Evolutionary conservation across 176 grass and related monocot genomes (phyloP).

Genomic region (Elaeis guineensis): DNA sequence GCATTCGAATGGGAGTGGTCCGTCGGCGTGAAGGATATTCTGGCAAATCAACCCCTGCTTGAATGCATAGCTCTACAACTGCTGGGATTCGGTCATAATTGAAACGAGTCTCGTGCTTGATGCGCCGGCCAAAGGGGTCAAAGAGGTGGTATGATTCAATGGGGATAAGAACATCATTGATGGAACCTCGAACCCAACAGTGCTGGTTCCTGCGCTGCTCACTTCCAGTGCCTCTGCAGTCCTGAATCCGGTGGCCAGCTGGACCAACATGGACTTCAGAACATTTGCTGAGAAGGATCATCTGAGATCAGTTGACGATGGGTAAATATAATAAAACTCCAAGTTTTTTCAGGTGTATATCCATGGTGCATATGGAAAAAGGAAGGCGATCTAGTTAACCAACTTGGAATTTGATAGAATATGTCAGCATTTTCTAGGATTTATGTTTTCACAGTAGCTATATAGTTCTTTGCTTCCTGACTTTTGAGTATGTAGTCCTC

Average conservation of each 20-base stretch:
- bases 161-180: conserved; percentile 72
- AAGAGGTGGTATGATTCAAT: conserved; percentile 91
- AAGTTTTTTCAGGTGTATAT: too few relatives aligned
- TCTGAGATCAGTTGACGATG: too few relatives aligned
- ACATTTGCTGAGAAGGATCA: conserved; percentile 62
- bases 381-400: too few relatives aligned
- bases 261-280: conserved; percentile 75
- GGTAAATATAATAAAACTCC: too few relatives aligned
- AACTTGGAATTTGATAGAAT: too few relatives aligned
- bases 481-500: too few relatives aligned
- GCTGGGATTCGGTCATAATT: conserved; percentile 76
- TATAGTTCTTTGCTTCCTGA: too few relatives aligned
- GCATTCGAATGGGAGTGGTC: conserved; percentile 62
- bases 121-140: conserved; percentile 79
- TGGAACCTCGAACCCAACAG: conserved; percentile 68
- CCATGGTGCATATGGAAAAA: too few relatives aligned
- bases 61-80: conserved; percentile 89
- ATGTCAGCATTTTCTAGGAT: too few relatives aligned
- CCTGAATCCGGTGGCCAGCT: conserved; percentile 74
- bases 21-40: conserved; percentile 74
- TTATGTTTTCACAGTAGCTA: too few relatives aligned
- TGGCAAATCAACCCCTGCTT: conserved; percentile 73
- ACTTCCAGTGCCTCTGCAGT: conserved; percentile 70
- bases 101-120: conserved; percentile 91
- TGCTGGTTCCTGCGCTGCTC: conserved; percentile 63